A percentile compares a stretch with the other conserved stretches of the same genome.
phyloP scores from a whole-genome alignment of 2,329 filamentous ascomycete species.

The Epicoccum sorghinum region DNA sequence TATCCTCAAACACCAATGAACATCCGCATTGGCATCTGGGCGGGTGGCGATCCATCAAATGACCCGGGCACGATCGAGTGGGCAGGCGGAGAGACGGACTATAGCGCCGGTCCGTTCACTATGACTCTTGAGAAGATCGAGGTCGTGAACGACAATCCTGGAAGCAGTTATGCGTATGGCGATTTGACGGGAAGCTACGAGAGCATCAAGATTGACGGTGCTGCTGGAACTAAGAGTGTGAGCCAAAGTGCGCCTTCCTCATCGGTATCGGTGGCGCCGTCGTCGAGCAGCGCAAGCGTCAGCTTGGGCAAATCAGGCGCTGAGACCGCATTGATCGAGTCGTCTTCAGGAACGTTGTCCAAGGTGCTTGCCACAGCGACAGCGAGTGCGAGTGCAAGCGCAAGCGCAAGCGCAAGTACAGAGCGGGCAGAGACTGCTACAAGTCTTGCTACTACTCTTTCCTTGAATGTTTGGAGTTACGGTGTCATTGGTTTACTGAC shows the following conservation, averaged over 20 bases:
- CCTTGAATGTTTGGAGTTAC: too few species aligned
- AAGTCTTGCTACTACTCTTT: too few species aligned
- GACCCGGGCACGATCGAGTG: constrained; percentile 65
- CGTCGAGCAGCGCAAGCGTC: too few species aligned
- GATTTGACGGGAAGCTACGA: constrained; percentile 53
- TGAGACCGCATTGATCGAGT: too few species aligned
- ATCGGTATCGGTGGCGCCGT: too few species aligned
- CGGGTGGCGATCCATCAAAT: constrained; percentile 52
- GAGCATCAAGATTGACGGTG: constrained; percentile 50
- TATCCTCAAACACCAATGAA: constrained; percentile 80
- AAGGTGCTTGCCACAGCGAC: too few species aligned
- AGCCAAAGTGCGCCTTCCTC: neutral
- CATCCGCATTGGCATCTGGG: constrained; percentile 51
- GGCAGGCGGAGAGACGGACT: constrained; percentile 65
- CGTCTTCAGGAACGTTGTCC: too few species aligned
- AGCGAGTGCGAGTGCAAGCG: too few species aligned
- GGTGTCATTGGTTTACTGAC: too few species aligned
- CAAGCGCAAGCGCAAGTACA: too few species aligned
- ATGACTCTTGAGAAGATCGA: constrained; percentile 57
- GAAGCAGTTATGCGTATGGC: constrained; percentile 53
- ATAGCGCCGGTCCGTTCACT: constrained; percentile 52
- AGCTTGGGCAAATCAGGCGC: too few species aligned
- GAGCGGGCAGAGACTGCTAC: too few species aligned
- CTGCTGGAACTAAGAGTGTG: neutral
- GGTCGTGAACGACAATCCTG: constrained; percentile 58